These are phyloP conservation scores for Leccinum fibrillosum DNA, from an alignment of 768 basidiomycete species.

Conservation along the genomic window DNA sequence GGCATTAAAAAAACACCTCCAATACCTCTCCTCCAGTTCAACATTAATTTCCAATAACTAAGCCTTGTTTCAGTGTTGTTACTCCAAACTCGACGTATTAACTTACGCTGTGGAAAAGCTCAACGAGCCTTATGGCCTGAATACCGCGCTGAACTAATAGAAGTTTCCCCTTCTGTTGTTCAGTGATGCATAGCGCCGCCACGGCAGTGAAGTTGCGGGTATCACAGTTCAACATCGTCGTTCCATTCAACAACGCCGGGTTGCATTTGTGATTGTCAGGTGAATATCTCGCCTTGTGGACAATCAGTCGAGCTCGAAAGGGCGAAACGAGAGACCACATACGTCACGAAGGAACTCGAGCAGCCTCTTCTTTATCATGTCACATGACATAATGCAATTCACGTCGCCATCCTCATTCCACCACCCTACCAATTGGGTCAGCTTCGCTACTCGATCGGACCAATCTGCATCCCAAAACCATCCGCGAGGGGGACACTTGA, in stretches of 20 bases:
- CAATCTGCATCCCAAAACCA: constrained; percentile 11
- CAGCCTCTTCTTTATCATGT: constrained; percentile 10
- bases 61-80: background rate
- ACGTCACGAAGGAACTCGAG: constrained; percentile 18
- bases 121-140: constrained; percentile 9
- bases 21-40: constrained; percentile 16
- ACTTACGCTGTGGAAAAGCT: constrained; percentile 26
- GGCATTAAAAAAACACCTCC: constrained; percentile 15
- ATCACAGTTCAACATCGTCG: constrained; percentile 15
- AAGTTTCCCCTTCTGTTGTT: constrained; percentile 1
- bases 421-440: constrained; percentile 8
- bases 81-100: background rate
- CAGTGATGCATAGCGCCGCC: constrained; percentile 11
- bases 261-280: constrained; percentile 24
- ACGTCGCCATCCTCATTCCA: constrained; percentile 7
- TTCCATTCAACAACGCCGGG: constrained; percentile 15
- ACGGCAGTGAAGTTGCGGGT: constrained; percentile 19
- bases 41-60: constrained; percentile 22
- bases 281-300: constrained; percentile 6
- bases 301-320: constrained; percentile 7
- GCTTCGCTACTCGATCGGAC: constrained; percentile 1
- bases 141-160: background rate
- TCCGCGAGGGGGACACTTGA: constrained; percentile 13
- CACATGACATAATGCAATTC: constrained; percentile 13
- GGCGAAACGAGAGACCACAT: background rate